phyloP scores from a whole-genome alignment of 306 rosid species.

The Vigna trinervia region DNA sequence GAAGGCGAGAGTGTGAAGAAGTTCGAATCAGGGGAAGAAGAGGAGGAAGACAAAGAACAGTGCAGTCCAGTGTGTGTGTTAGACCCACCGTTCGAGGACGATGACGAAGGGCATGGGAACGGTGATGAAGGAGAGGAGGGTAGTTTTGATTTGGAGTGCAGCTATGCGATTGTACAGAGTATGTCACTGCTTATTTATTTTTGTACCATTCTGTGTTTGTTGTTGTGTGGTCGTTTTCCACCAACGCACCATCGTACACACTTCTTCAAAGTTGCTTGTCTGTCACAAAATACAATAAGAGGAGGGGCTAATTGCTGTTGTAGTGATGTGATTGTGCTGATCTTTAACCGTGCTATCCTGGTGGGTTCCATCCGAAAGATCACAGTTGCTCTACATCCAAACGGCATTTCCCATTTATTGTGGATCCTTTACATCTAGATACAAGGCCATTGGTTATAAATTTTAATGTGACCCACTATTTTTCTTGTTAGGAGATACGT shows the following conservation, averaged over 20 bases:
- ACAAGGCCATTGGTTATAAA: conserved; percentile 26
- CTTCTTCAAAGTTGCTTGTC: conserved; percentile 41
- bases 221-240: conserved; percentile 57
- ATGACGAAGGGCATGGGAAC: conserved; percentile 56
- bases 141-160: conserved; percentile 71
- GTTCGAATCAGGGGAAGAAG: conserved; percentile 58
- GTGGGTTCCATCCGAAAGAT: conserved; percentile 70
- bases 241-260: conserved; percentile 44
- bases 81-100: conserved; percentile 92
- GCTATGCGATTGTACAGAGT: conserved; percentile 90
- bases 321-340: conserved; percentile 44
- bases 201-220: conserved; percentile 46
- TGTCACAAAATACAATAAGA: conserved; percentile 9
- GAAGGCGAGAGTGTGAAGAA: conserved; percentile 49
- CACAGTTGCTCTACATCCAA: conserved; percentile 35
- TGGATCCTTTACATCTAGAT: conserved; percentile 29
- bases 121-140: conserved; percentile 44
- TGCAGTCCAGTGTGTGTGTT: conserved; percentile 93
- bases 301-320: conserved; percentile 33
- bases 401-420: conserved; percentile 44
- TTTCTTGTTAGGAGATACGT: conserved; percentile 44
- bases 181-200: conserved; percentile 57
- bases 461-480: conserved; percentile 51
- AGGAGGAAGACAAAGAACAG: conserved; percentile 93
- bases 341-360: conserved; percentile 49